Percentiles rank a stretch among this genome's conserved stretches.
Conservation (phyloP, 371 early-diverging fungal genomes). For the Rhizopus sp. region DNA sequence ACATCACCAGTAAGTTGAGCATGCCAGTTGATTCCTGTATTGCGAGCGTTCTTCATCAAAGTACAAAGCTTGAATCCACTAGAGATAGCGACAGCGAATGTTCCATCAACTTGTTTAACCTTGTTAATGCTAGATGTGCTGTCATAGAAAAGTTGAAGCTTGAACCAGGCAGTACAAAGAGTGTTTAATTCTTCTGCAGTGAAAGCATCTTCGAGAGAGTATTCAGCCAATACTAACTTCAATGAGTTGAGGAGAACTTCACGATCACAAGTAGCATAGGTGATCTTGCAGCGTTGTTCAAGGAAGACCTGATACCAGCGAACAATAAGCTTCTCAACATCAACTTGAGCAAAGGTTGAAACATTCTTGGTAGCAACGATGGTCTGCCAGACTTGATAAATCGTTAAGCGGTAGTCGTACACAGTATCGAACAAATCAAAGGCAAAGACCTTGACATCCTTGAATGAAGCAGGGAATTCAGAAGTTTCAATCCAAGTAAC, state of each 20-base stretch:
- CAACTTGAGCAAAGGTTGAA: constrained; percentile 20
- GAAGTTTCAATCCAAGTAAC: constrained; percentile 41
- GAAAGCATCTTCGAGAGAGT: constrained; percentile 23
- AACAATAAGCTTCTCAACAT: constrained; percentile 24
- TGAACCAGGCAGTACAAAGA: constrained; percentile 33
- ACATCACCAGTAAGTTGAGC: constrained; percentile 45
- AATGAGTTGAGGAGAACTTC: constrained; percentile 27
- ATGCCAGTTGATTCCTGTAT: constrained; percentile 46
- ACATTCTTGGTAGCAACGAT: constrained; percentile 11
- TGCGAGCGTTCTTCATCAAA: constrained; percentile 43
- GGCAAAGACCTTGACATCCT: constrained; percentile 35
- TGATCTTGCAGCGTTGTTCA: constrained; percentile 18
- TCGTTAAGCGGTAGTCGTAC: constrained; percentile 31
- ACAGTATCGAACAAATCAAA: constrained; percentile 43
- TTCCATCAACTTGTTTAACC: constrained; percentile 35
- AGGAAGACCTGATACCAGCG: constrained; percentile 41
- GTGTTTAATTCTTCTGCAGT: constrained; percentile 24
- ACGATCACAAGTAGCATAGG: constrained; percentile 21
- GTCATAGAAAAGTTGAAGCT: constrained; percentile 35
- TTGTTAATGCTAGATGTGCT: constrained; percentile 35
- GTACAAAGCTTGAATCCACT: constrained; percentile 36
- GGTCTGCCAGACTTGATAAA: constrained; percentile 25
- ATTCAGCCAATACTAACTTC: constrained; percentile 25
- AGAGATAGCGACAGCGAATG: constrained; percentile 41
- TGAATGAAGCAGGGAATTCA: constrained; percentile 35